Conservation (phyloP, 2,329 filamentous ascomycete species). For the Aspergillus fructus region DNA sequence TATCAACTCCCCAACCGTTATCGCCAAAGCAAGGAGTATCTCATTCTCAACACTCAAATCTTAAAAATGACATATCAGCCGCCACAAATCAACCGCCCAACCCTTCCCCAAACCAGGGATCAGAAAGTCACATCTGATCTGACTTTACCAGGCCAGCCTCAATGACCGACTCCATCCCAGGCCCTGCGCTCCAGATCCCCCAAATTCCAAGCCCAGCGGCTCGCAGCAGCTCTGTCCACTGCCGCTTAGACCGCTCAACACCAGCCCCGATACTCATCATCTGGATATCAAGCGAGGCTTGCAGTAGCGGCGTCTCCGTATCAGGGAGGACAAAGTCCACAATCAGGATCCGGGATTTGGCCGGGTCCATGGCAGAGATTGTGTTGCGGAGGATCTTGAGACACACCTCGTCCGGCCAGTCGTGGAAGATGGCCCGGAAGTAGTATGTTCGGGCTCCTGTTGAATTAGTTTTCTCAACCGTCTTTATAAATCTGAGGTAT, state of each 20-base stretch:
- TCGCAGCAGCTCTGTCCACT: conserved; percentile 32
- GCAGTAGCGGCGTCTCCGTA: conserved; percentile 26
- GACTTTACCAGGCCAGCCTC: conserved; percentile 19
- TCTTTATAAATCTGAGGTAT: too few relatives aligned
- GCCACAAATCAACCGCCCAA: neutral
- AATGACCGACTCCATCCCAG: conserved; percentile 31
- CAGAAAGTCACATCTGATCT: neutral
- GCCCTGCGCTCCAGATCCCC: conserved; percentile 27
- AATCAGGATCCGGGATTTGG: conserved; percentile 35
- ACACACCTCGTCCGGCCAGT: conserved; percentile 37
- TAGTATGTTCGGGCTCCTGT: conserved; percentile 36
- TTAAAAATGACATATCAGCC: neutral
- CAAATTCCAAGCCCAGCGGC: conserved; percentile 30
- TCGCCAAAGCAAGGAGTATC: neutral
- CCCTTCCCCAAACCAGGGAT: neutral
- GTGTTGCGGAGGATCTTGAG: conserved; percentile 34
- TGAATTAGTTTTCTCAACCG: neutral
- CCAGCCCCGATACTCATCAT: conserved; percentile 41
- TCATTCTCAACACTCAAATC: neutral
- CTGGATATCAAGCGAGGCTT: conserved; percentile 35
- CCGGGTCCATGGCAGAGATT: conserved; percentile 29
- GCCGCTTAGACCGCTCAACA: conserved; percentile 32
- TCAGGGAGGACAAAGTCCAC: conserved; percentile 37
- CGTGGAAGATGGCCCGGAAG: conserved; percentile 39
- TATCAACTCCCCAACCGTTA: neutral